These are phyloP conservation scores for Arabis hirsuta DNA, from an alignment of 345 rosid genomes.

Conservation along the genomic window DNA sequence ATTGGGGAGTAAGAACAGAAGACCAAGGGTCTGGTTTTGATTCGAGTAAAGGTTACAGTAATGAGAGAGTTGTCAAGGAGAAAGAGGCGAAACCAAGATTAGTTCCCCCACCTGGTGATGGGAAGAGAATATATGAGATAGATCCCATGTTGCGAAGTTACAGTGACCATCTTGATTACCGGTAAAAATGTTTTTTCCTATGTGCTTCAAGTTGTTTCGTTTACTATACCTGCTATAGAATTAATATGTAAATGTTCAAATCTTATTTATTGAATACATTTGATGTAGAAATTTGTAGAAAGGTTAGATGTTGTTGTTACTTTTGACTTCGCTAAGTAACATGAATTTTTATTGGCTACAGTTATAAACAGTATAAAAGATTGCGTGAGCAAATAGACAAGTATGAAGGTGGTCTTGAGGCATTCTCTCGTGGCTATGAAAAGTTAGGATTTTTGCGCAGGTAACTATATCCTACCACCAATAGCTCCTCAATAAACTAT, in stretches of 20 bases:
- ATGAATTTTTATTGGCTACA: constrained; percentile 45
- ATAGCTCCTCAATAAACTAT: background rate
- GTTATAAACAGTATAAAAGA: constrained; percentile 68
- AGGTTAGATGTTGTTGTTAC: constrained; percentile 3
- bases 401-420: constrained; percentile 89
- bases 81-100: constrained; percentile 47
- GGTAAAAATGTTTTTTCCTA: constrained; percentile 48
- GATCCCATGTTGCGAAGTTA: constrained; percentile 69
- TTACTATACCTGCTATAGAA: constrained; percentile 9
- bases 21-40: constrained; percentile 42
- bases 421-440: constrained; percentile 94
- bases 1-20: constrained; percentile 47
- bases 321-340: constrained; percentile 7
- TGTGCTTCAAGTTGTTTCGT: constrained; percentile 5
- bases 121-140: constrained; percentile 79
- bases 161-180: constrained; percentile 78
- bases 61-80: constrained; percentile 37
- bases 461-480: constrained; percentile 47
- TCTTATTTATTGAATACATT: background rate
- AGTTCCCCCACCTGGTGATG: constrained; percentile 78
- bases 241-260: constrained; percentile 6
- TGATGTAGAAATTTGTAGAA: constrained; percentile 14
- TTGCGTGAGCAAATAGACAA: constrained; percentile 73
- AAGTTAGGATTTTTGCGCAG: constrained; percentile 86
- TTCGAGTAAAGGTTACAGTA: constrained; percentile 37